phyloP scores from a whole-genome alignment of 202 grass and related monocot genomes.

The Hordeum pubiflorum region DNA sequence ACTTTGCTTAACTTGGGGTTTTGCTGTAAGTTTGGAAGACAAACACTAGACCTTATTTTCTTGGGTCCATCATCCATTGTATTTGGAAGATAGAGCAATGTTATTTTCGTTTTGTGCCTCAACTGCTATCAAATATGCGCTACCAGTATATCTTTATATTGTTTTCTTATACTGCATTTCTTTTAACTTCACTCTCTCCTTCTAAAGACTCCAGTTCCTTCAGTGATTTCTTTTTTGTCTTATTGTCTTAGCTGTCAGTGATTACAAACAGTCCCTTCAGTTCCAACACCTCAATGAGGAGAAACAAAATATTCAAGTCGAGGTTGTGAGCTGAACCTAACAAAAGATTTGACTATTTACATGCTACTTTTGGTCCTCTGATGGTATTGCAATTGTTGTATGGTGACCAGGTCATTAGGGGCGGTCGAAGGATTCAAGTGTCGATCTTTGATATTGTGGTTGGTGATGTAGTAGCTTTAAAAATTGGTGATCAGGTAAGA shows the following conservation, averaged over 20 bases:
- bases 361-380: conserved; percentile 9
- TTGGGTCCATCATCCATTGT: background rate
- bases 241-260: conserved; percentile 69
- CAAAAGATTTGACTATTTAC: background rate
- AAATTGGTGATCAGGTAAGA: conserved; percentile 94
- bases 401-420: conserved; percentile 71
- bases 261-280: conserved; percentile 88
- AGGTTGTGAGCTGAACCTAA: conserved; percentile 49
- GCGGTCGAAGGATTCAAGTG: conserved; percentile 64
- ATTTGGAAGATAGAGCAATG: background rate
- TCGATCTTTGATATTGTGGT: conserved; percentile 97
- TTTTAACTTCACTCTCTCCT: background rate
- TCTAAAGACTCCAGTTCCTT: background rate
- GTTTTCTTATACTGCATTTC: background rate
- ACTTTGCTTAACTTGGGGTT: background rate
- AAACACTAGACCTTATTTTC: background rate
- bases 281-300: conserved; percentile 91
- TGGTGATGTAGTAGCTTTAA: conserved; percentile 85
- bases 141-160: background rate
- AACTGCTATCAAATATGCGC: background rate
- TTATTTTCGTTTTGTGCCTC: background rate
- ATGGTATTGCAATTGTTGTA: conserved; percentile 9
- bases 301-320: conserved; percentile 88
- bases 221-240: background rate
- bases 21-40: background rate